Base-by-base conservation (phyloP, 2,329 filamentous ascomycete genomes). In the Epichloe sylvatica region DNA sequence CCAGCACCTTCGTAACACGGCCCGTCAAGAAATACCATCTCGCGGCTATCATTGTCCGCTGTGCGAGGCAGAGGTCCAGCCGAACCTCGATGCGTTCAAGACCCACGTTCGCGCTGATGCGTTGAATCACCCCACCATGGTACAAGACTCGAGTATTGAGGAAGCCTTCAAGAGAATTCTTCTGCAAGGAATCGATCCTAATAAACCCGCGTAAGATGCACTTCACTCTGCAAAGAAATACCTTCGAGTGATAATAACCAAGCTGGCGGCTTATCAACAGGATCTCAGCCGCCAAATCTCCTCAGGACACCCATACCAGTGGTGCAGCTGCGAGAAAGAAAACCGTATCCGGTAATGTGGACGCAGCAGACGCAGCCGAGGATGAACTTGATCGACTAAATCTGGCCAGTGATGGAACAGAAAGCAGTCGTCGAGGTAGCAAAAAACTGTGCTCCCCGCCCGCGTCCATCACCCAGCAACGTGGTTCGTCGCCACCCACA, bases 401-500 rank as follows among this genome's bases (percentile, higher is more conserved):
- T 8, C 41, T 40, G 17, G 6, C 46, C 3, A 48, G 40, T 4
- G 51, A 55, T 5, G 47, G 17, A 6, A 34, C 51, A 2, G 54
- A 56, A 13, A 46, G 49, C 7, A 52, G 53, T 45, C 51, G 46
- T 2, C 57, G 53, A 21, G 54, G 54, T 8, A 56, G 49, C 36
- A 60, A 59, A 48, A 64, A 64, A 47, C 45, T 56, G 7, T 59
- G 59, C 23, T 63, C 63, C 1, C 62, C 63, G 19, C 55, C 61
- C 3, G 49, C 59, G 3, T 54, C 60, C 17, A 45, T 53, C 4
- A 51, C 53, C 6, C 55, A 55, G 30, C 53, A 53, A 35, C 55
- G 46, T 23, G 44, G 45, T 17, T 52, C 54, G 0, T 56, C 60
- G 0, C 54, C 58, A 35, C 50, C 58, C 4, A 57, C 54, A 13